Evolutionary conservation across 2,329 filamentous ascomycete genomes (phyloP).

Genomic region (Aspergillus thermomutatus): DNA sequence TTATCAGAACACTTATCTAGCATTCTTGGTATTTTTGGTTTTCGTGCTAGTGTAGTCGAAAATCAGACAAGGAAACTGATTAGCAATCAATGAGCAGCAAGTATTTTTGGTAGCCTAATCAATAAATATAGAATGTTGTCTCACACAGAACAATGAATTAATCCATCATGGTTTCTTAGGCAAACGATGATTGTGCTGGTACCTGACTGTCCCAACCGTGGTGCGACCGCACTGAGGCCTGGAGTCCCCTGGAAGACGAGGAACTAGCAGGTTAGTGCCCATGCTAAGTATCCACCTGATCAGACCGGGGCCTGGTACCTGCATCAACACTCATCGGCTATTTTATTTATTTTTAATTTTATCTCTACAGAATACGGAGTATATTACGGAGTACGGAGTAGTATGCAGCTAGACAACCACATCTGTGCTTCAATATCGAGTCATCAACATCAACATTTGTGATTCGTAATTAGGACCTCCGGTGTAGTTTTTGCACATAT

Average conservation of each 20-base stretch:
- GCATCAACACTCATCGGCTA: conserved; percentile 2
- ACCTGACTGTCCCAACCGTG: background rate
- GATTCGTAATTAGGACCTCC: background rate
- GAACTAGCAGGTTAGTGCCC: background rate
- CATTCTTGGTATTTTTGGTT: background rate
- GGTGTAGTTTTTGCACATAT: background rate
- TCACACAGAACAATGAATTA: background rate
- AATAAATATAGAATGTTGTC: background rate
- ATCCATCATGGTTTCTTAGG: background rate
- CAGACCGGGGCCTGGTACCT: conserved; percentile 6
- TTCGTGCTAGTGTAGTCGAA: background rate
- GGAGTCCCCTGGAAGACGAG: background rate
- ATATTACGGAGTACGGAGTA: too few species aligned
- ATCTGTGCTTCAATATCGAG: background rate
- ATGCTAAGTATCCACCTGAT: conserved; percentile 1
- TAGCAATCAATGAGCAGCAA: background rate
- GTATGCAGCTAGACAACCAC: background rate
- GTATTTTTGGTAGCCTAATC: background rate
- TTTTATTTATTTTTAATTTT: background rate
- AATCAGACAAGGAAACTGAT: background rate
- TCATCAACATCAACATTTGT: background rate
- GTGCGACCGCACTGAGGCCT: background rate
- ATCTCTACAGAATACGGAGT: background rate
- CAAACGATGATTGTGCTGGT: background rate
- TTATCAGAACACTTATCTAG: background rate